Percentiles rank a stretch among this genome's conserved stretches.
Evolutionary conservation across 805 yeast genomes (phyloP).

Genomic region (Ogataea thermomethanolica): DNA sequence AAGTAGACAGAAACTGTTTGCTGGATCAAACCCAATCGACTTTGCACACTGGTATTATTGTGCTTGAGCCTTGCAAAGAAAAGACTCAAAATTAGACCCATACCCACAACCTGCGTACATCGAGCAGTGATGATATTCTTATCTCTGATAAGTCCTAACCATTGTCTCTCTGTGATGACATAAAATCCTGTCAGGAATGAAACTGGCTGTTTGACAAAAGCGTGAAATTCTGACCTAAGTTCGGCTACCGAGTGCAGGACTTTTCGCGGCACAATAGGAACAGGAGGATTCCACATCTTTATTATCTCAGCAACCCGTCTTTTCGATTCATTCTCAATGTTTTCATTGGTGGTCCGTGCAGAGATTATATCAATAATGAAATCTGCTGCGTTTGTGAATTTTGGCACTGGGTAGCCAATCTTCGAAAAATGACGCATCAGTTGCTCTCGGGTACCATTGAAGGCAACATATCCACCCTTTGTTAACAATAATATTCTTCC

Average conservation of each 20-base stretch:
- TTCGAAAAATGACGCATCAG: slow-evolving; percentile 46
- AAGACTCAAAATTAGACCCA: slow-evolving; percentile 63
- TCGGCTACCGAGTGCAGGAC: slow-evolving; percentile 16
- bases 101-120: slow-evolving; percentile 57
- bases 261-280: no score
- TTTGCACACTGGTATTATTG: slow-evolving; percentile 49
- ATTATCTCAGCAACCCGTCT: slow-evolving; percentile 39
- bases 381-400: slow-evolving; percentile 68
- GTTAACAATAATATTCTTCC: slow-evolving; percentile 72
- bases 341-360: slow-evolving; percentile 43
- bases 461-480: slow-evolving; percentile 68
- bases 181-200: slow-evolving; percentile 32
- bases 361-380: slow-evolving; percentile 68
- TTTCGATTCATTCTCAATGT: slow-evolving; percentile 39
- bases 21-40: slow-evolving; percentile 74
- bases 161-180: slow-evolving; percentile 37
- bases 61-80: slow-evolving; percentile 61
- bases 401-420: slow-evolving; percentile 56
- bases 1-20: slow-evolving; percentile 69
- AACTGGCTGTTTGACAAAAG: slow-evolving; percentile 32
- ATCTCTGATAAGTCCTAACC: slow-evolving; percentile 44
- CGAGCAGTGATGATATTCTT: slow-evolving; percentile 63
- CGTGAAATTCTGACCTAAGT: slow-evolving; percentile 23
- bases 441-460: slow-evolving; percentile 51
- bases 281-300: slow-evolving; percentile 33